phyloP scores from a whole-genome alignment of 176 grass and related monocot genomes.

The Bromus sterilis region DNA sequence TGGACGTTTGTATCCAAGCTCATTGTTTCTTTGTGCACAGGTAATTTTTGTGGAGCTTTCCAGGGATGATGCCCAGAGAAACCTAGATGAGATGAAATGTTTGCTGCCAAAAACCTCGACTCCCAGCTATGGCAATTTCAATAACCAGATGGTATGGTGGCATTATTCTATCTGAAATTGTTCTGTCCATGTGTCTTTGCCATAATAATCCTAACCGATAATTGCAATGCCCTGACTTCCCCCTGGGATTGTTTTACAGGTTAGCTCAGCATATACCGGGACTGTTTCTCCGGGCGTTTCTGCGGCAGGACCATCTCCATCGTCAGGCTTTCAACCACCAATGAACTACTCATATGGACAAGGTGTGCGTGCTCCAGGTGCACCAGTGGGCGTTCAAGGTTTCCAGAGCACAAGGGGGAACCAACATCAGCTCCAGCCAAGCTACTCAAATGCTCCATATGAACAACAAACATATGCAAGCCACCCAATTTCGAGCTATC shows the following conservation, averaged over 20 bases:
- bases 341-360: not conserved
- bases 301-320: not conserved
- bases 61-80: slow-evolving; percentile 45
- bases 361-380: not conserved
- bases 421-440: not conserved
- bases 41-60: slow-evolving; percentile 56
- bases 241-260: slow-evolving; percentile 20
- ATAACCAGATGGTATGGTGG: slow-evolving; percentile 22
- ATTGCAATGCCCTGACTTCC: not conserved
- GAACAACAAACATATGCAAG: not conserved
- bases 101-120: slow-evolving; percentile 6
- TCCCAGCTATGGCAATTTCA: slow-evolving; percentile 10
- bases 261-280: slow-evolving; percentile 2
- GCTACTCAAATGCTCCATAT: not conserved
- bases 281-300: not conserved
- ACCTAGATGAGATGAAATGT: slow-evolving; percentile 41
- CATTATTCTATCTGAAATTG: not conserved
- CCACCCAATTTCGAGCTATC: slow-evolving; percentile 28
- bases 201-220: not conserved
- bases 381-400: not conserved
- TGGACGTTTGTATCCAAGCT: not conserved
- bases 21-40: slow-evolving; percentile 16
- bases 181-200: not conserved
- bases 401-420: slow-evolving; percentile 14
- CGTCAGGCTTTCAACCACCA: slow-evolving; percentile 3